phyloP scores from a whole-genome alignment of 1,139 yeast species.

The Lodderomyces parapsilosis region DNA sequence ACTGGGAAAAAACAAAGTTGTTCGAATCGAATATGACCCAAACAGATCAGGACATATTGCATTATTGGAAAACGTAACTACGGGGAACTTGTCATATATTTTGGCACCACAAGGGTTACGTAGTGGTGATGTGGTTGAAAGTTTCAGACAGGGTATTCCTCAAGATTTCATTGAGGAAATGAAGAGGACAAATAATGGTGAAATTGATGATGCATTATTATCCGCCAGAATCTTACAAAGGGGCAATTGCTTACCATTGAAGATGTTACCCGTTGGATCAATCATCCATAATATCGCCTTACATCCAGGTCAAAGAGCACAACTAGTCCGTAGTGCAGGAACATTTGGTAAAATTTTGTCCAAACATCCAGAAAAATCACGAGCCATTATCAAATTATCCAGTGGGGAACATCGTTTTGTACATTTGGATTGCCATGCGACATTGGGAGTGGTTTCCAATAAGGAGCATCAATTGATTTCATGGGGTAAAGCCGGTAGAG shows the following conservation, averaged over 20 bases:
- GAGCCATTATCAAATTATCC: conserved; percentile 78
- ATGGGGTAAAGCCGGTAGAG: conserved; percentile 97
- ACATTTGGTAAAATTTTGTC: conserved; percentile 87
- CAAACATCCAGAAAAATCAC: conserved; percentile 67
- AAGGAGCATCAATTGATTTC: conserved; percentile 87
- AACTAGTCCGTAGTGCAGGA: conserved; percentile 92
- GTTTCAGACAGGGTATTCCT: conserved; percentile 89
- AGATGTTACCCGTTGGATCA: conserved; percentile 91
- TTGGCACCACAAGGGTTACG: conserved; percentile 91
- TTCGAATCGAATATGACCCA: conserved; percentile 94
- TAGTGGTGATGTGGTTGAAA: conserved; percentile 87
- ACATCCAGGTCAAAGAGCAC: conserved; percentile 76
- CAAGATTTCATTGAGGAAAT: conserved; percentile 67
- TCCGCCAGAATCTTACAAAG: conserved; percentile 85
- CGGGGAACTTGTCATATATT: conserved; percentile 72
- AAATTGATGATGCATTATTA: conserved; percentile 86
- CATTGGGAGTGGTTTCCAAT: conserved; percentile 93
- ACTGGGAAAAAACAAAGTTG: conserved; percentile 75
- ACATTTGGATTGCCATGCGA: conserved; percentile 83
- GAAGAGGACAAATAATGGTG: conserved; percentile 63
- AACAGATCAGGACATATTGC: conserved; percentile 95
- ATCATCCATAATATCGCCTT: conserved; percentile 86
- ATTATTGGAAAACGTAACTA: conserved; percentile 60
- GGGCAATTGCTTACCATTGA: conserved; percentile 92
- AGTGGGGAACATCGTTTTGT: conserved; percentile 95